Evolutionary conservation across 1,139 yeast species (phyloP), one percentile per base, ranked within the genome.

Genomic region (Kluyveromyces sp.): DNA sequence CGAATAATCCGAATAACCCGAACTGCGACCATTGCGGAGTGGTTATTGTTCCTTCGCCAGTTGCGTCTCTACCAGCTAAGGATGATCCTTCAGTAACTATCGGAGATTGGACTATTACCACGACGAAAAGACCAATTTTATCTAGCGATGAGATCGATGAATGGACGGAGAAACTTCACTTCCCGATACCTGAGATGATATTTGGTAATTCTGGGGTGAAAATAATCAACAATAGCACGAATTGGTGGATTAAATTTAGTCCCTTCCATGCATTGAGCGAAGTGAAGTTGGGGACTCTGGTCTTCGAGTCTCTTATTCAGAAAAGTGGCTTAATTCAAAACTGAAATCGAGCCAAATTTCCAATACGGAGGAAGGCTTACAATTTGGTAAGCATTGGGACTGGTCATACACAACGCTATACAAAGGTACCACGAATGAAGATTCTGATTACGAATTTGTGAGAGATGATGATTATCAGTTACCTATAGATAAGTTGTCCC

Each of bases 101-200:
- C 3, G 74, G 76, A 48, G 78, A 81, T 49, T 92, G 97, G 97
- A 77, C 79, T 50, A 77, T 92, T 7, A 76, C 73, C 53, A 83
- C 96, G 0, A 69, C 73, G 41, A 81, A 88, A 60, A 77, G 77
- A 46, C 95, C 98, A 0, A 92, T 92, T 40, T 68, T 88, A 50
- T 82, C 77, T 53, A 73, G 92, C 1, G 70, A 68, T 3, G 96
- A 89, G 61, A 75, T 92, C 49, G 97, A 89, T 50, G 68, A 68
- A 7, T 74, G 83, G 55, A 83, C 79, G 49, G 57, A 53, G 5
- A 78, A 74, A 4, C 64, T 75, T 47, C 74, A 83, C 48, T 78
- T 92, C 54, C 96, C 97, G 0, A 68, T 92, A 45, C 99, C 99
- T 0, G 99, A 92, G 62, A 92, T 92, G 98, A 89, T 92, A 15